Percentiles rank a stretch among this genome's conserved stretches.
Conservation (phyloP, 768 basidiomycete genomes). For the Punctularia strigosozonata region DNA sequence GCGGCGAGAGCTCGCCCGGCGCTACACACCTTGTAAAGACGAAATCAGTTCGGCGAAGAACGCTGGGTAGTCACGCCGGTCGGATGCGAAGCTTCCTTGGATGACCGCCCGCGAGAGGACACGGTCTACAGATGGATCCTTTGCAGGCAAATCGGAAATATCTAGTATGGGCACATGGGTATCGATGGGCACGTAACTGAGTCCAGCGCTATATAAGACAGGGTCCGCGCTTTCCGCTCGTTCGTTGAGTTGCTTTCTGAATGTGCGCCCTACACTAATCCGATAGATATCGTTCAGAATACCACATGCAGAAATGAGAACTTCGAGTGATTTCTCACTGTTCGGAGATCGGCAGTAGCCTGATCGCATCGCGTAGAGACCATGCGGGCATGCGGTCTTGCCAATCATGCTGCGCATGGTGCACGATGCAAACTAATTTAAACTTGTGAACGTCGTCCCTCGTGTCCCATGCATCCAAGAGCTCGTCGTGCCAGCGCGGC, state of each 20-base stretch:
- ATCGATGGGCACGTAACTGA: constrained; percentile 24
- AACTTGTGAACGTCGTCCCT: constrained; percentile 25
- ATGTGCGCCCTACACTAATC: constrained; percentile 19
- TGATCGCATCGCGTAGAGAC: constrained; percentile 25
- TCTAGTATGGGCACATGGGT: constrained; percentile 24
- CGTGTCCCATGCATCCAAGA: constrained; percentile 25
- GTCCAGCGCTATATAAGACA: constrained; percentile 17
- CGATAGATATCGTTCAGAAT: background rate
- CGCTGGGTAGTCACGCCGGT: constrained; percentile 23
- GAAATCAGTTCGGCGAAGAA: constrained; percentile 22
- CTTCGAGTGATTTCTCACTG: constrained; percentile 20
- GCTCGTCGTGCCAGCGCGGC: constrained; percentile 13
- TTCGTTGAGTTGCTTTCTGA: constrained; percentile 17
- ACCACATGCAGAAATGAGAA: background rate
- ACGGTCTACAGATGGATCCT: constrained; percentile 7
- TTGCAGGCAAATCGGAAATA: constrained; percentile 16
- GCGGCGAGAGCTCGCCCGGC: too few species aligned
- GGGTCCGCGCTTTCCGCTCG: constrained; percentile 21
- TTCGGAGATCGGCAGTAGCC: constrained; percentile 25
- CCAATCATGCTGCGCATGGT: constrained; percentile 22
- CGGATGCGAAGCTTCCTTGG: constrained; percentile 24
- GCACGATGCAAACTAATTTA: constrained; percentile 29
- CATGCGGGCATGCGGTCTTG: constrained; percentile 23
- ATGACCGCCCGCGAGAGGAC: constrained; percentile 28
- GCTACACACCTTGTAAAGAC: constrained; percentile 23